Percentiles rank a stretch among this genome's conserved stretches.
These are phyloP conservation scores for Backusella luteola DNA, from an alignment of 192 early-diverging fungal genomes.

Conservation along the genomic window DNA sequence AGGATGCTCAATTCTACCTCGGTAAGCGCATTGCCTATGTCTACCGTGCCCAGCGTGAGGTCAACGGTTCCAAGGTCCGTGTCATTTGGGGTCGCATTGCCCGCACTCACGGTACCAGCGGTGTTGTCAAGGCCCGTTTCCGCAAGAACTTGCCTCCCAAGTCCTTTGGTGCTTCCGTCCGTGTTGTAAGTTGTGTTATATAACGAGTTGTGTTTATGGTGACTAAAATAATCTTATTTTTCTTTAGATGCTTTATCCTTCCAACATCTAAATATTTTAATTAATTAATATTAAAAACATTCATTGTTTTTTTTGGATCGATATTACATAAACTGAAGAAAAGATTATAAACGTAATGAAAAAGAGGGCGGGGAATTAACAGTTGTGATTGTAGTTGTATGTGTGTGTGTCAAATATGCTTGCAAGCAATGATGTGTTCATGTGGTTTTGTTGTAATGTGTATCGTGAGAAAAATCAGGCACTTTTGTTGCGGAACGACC, in stretches of 20 bases:
- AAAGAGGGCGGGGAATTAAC: not conserved
- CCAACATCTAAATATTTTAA: constrained; percentile 45
- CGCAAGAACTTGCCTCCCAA: constrained; percentile 94
- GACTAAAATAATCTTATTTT: constrained; percentile 13
- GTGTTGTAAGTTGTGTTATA: constrained; percentile 72
- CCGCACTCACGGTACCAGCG: constrained; percentile 93
- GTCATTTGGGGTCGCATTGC: constrained; percentile 98
- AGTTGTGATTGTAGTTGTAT: not conserved
- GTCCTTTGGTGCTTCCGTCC: constrained; percentile 88
- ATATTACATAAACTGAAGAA: not conserved
- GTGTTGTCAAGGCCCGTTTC: constrained; percentile 97
- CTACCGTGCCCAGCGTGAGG: constrained; percentile 87
- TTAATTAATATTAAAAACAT: not conserved
- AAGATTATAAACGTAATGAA: not conserved
- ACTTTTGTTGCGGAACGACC: not conserved
- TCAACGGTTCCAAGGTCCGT: constrained; percentile 91
- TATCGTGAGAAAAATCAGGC: not conserved
- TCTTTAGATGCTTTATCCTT: constrained; percentile 93
- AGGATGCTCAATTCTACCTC: constrained; percentile 95
- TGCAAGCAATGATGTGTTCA: not conserved
- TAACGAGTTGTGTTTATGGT: not conserved
- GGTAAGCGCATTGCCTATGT: constrained; percentile 98
- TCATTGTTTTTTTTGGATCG: not conserved
- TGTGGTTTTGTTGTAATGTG: not conserved
- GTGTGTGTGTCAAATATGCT: not conserved